A percentile compares a stretch with the other conserved stretches of the same genome.
phyloP scores from a whole-genome alignment of 2,329 filamentous ascomycete genomes.

The Penicillium sp. region DNA sequence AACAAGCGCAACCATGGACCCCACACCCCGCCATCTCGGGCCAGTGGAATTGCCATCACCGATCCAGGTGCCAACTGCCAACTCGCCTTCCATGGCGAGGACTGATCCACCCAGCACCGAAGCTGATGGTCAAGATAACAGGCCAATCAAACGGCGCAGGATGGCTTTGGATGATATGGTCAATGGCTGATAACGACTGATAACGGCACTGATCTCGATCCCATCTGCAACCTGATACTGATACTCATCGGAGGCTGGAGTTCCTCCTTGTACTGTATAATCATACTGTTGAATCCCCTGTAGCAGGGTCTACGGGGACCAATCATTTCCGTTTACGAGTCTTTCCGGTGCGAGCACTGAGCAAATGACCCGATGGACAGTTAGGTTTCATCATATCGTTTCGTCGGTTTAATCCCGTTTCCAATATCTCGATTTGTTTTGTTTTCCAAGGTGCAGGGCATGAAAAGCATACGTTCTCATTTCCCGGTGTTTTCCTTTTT shows the following conservation, averaged over 20 bases:
- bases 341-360: conserved; percentile 3
- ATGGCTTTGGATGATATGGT: conserved; percentile 44
- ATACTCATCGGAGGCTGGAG: not conserved
- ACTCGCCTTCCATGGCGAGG: conserved; percentile 15
- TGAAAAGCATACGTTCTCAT: conserved; percentile 5
- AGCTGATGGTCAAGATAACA: conserved; percentile 19
- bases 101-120: conserved; percentile 18
- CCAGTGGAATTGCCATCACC: conserved; percentile 20
- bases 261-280: conserved; percentile 24
- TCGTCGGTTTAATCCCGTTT: not conserved
- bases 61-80: conserved; percentile 11
- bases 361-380: not conserved
- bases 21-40: conserved; percentile 22
- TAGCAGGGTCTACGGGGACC: conserved; percentile 23
- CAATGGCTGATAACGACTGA: conserved; percentile 28
- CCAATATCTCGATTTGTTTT: not conserved
- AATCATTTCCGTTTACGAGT: conserved; percentile 4
- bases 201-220: not conserved
- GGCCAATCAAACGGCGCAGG: conserved; percentile 37
- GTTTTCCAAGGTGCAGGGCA: conserved; percentile 1
- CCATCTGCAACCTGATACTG: not conserved
- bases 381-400: not conserved
- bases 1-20: conserved; percentile 19
- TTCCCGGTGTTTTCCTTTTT: not conserved
- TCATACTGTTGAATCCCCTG: conserved; percentile 10